A percentile compares a stretch with the other conserved stretches of the same genome.
These are phyloP conservation scores for Zalaria obscura DNA, from an alignment of 2,329 filamentous ascomycete species.

Conservation along the genomic window DNA sequence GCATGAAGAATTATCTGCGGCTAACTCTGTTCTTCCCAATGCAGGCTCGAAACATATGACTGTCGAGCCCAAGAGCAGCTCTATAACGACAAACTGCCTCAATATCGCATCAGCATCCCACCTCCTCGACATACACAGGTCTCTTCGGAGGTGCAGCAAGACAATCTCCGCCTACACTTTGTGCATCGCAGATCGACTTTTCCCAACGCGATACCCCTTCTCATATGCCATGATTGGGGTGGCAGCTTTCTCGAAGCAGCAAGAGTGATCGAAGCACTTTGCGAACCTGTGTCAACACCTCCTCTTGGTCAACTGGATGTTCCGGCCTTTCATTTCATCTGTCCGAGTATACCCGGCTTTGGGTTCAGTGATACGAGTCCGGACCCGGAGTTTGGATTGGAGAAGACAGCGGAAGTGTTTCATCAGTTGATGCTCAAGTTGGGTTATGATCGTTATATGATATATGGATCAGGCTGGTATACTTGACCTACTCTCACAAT, in stretches of 20 bases:
- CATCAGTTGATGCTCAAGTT: slow-evolving; percentile 46
- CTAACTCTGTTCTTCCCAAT: too few relatives aligned
- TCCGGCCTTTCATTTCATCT: slow-evolving; percentile 51
- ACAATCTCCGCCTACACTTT: slow-evolving; percentile 40
- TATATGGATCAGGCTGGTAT: slow-evolving; percentile 38
- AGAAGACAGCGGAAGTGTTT: slow-evolving; percentile 41
- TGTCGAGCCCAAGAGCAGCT: slow-evolving; percentile 46
- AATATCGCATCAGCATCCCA: slow-evolving; percentile 46
- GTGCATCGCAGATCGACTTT: slow-evolving; percentile 44
- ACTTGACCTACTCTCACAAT: slow-evolving; percentile 5
- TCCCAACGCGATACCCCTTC: slow-evolving; percentile 43
- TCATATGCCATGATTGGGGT: slow-evolving; percentile 53
- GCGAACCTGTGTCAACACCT: slow-evolving; percentile 34
- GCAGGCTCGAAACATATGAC: slow-evolving; percentile 51
- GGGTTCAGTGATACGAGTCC: slow-evolving; percentile 52
- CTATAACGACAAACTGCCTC: slow-evolving; percentile 46
- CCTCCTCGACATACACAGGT: slow-evolving; percentile 23
- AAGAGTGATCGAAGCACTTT: slow-evolving; percentile 41
- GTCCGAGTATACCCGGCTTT: slow-evolving; percentile 50
- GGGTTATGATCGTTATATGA: slow-evolving; percentile 44
- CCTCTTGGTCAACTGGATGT: slow-evolving; percentile 11
- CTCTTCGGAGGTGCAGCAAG: slow-evolving; percentile 12
- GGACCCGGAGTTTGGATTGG: slow-evolving; percentile 34
- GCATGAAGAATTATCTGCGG: too few relatives aligned
- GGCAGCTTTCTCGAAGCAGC: slow-evolving; percentile 47